Evolutionary conservation across 495 filamentous ascomycete genomes (phyloP), one percentile per base, ranked within the genome.

Genomic region (Penicillium turbatum): DNA sequence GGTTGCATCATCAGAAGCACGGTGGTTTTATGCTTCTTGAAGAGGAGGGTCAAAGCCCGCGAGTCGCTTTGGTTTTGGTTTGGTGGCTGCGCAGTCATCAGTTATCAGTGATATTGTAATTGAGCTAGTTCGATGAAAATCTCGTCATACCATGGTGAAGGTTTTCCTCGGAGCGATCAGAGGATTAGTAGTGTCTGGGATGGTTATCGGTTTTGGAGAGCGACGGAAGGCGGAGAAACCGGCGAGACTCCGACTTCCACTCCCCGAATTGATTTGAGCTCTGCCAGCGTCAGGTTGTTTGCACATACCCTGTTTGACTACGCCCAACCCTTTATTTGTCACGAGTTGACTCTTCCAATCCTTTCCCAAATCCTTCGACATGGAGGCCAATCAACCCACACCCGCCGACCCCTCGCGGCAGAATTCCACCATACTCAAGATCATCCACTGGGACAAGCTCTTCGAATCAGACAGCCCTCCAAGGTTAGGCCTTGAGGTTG

Each of bases 1-100:
- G 84, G 73, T 34, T 81, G 77, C 27, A 85, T 77, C 57, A 88
- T 82, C 27, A 96, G 75, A 60, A 92, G 78, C 60, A 95, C 74
- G 24, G 88, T 95, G 51, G 83, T 85, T 52, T 82, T 86, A 68
- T 87, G 83, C 69, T 87, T 76, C 61, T 95, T 96, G 68, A 95
- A 82, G 24, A 86, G 81, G 34, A 96, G 67, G 10, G 88, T 90
- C 70, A 82, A 74, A 27, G 81, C 74, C 15, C 64, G 48, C 13
- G 74, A 59, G 49, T 74, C 67, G 37, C 59, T 32, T 15, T 67
- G 67, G 21, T 64, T 51, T 64, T 69, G 55, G 53, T 51, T 59
- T 6, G 61, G 60, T 1, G 57, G 40, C 63, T 66, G 41, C n/a
- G 16, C 10, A 3, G 3, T 24, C 9, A 40, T 42, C 46, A 55